phyloP scores from a whole-genome alignment of 306 rosid species.

The Fragaria nilgerrensis region DNA sequence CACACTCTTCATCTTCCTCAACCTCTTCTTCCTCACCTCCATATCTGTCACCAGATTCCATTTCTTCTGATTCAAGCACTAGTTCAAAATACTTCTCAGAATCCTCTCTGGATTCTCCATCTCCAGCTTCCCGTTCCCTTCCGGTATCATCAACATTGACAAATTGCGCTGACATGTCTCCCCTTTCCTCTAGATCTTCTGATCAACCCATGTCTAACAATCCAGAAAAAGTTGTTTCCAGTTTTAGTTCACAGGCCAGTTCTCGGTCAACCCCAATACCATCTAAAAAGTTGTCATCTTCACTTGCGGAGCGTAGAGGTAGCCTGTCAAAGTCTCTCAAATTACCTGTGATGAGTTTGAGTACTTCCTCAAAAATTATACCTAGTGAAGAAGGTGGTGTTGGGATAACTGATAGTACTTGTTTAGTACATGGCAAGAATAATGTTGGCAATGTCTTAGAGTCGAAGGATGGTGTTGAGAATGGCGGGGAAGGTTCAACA shows the following conservation, averaged over 20 bases:
- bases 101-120: constrained; percentile 69
- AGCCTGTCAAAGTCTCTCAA: constrained; percentile 70
- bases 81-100: constrained; percentile 60
- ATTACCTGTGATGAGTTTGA: constrained; percentile 54
- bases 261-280: constrained; percentile 43
- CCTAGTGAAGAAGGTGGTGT: constrained; percentile 35
- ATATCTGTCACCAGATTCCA: constrained; percentile 78
- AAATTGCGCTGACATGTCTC: constrained; percentile 54
- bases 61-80: constrained; percentile 76
- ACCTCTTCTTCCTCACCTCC: constrained; percentile 55
- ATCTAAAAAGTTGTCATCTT: constrained; percentile 61
- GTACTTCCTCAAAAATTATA: constrained; percentile 37
- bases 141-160: constrained; percentile 49
- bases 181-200: constrained; percentile 43
- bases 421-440: constrained; percentile 32
- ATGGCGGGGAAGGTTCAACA: constrained; percentile 36
- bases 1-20: constrained; percentile 37
- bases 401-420: constrained; percentile 28
- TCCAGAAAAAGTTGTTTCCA: constrained; percentile 42
- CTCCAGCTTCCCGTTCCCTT: constrained; percentile 38
- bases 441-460: constrained; percentile 31
- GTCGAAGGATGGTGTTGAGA: constrained; percentile 31
- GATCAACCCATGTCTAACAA: constrained; percentile 39
- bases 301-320: constrained; percentile 93
- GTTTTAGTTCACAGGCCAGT: constrained; percentile 37